phyloP scores from a whole-genome alignment of 768 basidiomycete species.

The Neoboletus subvelutipes region DNA sequence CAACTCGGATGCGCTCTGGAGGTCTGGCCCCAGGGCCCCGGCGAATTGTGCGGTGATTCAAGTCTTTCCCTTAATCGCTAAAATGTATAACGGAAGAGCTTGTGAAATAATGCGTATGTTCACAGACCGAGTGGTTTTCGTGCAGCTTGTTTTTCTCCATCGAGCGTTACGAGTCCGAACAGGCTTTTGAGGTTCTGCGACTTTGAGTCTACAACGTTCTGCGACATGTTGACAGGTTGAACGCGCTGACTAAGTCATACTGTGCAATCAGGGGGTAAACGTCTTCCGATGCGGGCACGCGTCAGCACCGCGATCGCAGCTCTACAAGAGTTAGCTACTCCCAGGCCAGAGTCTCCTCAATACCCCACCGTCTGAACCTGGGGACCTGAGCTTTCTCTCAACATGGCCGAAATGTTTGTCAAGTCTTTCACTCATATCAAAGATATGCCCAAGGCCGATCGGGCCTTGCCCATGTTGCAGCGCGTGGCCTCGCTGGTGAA shows the following conservation, averaged over 20 bases:
- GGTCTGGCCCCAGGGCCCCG: neutral
- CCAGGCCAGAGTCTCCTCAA: neutral
- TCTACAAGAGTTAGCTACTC: neutral
- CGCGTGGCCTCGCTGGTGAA: conserved; percentile 79
- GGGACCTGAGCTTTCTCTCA: neutral
- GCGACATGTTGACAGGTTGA: neutral
- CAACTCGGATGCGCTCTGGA: neutral
- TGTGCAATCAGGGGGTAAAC: conserved; percentile 3
- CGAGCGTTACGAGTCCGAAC: neutral
- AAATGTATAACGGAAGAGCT: neutral
- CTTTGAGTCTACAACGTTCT: neutral
- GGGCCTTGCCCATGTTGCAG: conserved; percentile 66
- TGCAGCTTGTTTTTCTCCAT: too few species aligned
- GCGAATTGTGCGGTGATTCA: neutral
- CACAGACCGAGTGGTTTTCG: neutral
- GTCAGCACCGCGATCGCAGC: conserved; percentile 6
- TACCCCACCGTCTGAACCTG: neutral
- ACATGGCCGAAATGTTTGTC: conserved; percentile 60
- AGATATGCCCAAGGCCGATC: conserved; percentile 61
- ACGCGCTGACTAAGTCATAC: conserved; percentile 14
- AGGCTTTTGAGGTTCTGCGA: too few species aligned
- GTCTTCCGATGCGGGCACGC: neutral
- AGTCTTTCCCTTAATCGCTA: neutral
- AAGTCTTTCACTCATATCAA: conserved; percentile 72
- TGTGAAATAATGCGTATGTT: neutral